A percentile compares a stretch with the other conserved stretches of the same genome.
phyloP scores from a whole-genome alignment of 2,329 filamentous ascomycete genomes.

The Fusarium sp. region DNA sequence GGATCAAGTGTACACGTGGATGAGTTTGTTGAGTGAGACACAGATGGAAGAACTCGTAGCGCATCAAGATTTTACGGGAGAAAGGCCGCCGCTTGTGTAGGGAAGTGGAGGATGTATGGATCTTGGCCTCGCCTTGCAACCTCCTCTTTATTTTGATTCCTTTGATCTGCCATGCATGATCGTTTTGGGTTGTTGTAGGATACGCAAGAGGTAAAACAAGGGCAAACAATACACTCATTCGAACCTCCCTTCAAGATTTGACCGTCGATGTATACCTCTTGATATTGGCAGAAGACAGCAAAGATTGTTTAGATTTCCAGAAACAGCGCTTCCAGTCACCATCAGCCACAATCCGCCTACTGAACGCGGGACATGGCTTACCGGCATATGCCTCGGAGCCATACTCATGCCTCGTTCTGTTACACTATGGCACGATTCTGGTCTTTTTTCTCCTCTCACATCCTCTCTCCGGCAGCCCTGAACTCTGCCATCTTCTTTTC shows the following conservation, averaged over 20 bases:
- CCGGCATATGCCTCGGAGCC: background rate
- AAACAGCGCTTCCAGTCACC: background rate
- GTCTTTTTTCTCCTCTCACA: background rate
- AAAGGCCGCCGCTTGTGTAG: background rate
- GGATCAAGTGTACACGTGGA: conserved; percentile 32
- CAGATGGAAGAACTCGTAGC: conserved; percentile 9
- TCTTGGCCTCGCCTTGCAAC: no score
- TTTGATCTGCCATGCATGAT: background rate
- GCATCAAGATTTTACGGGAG: background rate
- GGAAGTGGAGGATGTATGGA: background rate
- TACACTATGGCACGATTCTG: background rate
- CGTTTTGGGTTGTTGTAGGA: background rate
- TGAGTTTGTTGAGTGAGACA: conserved; percentile 5
- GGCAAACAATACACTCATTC: background rate
- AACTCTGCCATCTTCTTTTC: no score
- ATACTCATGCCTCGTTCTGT: background rate
- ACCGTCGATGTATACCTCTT: background rate
- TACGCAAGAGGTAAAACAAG: background rate
- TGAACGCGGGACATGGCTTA: background rate
- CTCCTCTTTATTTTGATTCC: background rate
- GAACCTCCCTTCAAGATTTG: background rate
- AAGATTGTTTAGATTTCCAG: background rate
- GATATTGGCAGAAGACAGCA: background rate
- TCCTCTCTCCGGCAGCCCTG: background rate
- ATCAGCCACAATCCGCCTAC: background rate